Conservation (phyloP, 352 stramenopile genomes). For the Pythium chondricola region DNA sequence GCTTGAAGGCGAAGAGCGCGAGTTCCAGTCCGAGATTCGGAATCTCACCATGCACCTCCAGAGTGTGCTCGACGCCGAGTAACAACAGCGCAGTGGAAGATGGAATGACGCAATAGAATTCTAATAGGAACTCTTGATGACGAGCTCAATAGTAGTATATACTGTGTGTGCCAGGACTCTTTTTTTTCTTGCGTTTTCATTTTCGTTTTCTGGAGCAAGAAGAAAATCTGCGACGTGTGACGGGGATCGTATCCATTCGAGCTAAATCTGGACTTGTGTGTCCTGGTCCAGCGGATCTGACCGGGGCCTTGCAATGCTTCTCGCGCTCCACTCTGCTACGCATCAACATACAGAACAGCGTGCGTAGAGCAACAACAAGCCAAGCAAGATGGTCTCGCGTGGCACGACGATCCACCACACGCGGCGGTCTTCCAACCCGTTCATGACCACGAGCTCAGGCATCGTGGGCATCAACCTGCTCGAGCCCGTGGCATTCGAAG, state of each 20-base stretch:
- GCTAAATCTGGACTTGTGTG: no score
- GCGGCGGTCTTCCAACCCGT: constrained; percentile 64
- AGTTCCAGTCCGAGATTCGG: constrained; percentile 61
- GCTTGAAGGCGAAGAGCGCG: constrained; percentile 59
- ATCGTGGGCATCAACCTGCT: constrained; percentile 75
- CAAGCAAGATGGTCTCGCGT: constrained; percentile 50
- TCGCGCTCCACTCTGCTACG: no score
- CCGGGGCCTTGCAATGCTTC: no score
- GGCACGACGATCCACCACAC: constrained; percentile 70
- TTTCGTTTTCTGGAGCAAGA: neutral
- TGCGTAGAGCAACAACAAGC: no score
- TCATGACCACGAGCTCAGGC: constrained; percentile 83
- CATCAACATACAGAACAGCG: no score
- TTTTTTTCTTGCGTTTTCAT: neutral
- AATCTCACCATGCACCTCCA: constrained; percentile 44
- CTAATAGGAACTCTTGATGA: no score
- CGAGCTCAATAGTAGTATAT: no score
- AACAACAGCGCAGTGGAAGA: neutral
- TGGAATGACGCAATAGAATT: no score
- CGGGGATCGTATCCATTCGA: no score
- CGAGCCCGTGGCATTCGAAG: constrained; percentile 60
- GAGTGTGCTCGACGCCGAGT: constrained; percentile 17
- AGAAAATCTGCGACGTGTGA: neutral
- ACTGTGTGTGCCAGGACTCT: no score
- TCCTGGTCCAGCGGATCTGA: no score